These are phyloP conservation scores for Zelonia costaricensis DNA, from an alignment of 208 protist species.

Conservation along the genomic window DNA sequence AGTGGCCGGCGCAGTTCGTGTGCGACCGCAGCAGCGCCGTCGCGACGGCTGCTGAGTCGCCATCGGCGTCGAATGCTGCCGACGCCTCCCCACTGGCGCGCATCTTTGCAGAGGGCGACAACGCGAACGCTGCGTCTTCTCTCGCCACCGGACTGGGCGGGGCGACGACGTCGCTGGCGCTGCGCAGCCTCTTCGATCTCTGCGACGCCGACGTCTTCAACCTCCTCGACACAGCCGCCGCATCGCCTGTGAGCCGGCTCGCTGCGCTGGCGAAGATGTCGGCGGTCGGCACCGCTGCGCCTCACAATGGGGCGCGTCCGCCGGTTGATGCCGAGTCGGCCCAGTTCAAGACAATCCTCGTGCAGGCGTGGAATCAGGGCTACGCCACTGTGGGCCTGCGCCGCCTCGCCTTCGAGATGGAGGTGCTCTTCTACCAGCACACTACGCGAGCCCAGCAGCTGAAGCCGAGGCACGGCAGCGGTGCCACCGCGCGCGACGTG, in stretches of 20 bases:
- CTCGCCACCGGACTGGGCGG: too few species aligned
- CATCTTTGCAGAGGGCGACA: too few species aligned
- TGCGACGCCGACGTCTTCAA: slow-evolving; percentile 16
- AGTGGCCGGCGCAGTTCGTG: slow-evolving; percentile 48
- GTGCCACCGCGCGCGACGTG: slow-evolving; percentile 7
- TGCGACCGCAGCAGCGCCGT: slow-evolving; percentile 6
- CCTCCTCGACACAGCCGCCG: slow-evolving; percentile 14
- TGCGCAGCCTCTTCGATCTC: slow-evolving; percentile 20
- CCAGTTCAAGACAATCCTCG: slow-evolving; percentile 36
- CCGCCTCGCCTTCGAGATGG: slow-evolving; percentile 59
- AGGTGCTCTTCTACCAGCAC: slow-evolving; percentile 39
- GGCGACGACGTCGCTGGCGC: slow-evolving; percentile 23
- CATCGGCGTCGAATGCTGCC: neutral
- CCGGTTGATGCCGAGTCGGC: slow-evolving; percentile 17
- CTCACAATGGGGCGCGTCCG: neutral
- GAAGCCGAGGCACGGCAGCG: neutral
- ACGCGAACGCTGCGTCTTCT: too few species aligned
- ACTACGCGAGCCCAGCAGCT: neutral
- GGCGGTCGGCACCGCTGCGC: neutral
- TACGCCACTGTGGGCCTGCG: slow-evolving; percentile 51
- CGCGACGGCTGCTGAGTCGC: too few species aligned
- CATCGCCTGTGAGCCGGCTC: slow-evolving; percentile 26
- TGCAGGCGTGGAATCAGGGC: slow-evolving; percentile 42
- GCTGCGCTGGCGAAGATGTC: slow-evolving; percentile 23
- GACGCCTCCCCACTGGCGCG: neutral